These are phyloP conservation scores for Spergularia marina DNA, from an alignment of 148 eudicot genomes.

Conservation along the genomic window DNA sequence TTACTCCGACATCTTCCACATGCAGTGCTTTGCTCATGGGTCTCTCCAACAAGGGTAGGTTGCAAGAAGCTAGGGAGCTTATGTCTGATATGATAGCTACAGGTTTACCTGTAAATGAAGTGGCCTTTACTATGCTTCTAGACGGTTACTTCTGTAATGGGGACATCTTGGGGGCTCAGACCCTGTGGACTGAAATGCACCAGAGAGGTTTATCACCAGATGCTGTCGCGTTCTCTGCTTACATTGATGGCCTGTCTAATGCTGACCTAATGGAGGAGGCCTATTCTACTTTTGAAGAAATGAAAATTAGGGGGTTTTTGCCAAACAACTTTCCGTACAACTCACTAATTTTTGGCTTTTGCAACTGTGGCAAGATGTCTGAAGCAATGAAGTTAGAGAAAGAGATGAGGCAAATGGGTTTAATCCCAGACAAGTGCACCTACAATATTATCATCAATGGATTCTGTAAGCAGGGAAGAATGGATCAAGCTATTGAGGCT, in stretches of 20 bases:
- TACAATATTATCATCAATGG: slow-evolving; percentile 77
- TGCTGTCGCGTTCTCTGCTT: slow-evolving; percentile 74
- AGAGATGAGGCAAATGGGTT: slow-evolving; percentile 73
- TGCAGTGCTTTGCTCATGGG: slow-evolving; percentile 71
- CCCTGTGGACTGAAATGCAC: slow-evolving; percentile 72
- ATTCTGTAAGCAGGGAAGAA: slow-evolving; percentile 67
- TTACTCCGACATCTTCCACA: slow-evolving; percentile 68
- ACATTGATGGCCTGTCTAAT: slow-evolving; percentile 72
- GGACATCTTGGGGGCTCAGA: slow-evolving; percentile 60
- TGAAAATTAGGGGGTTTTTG: slow-evolving; percentile 58
- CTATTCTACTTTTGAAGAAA: slow-evolving; percentile 42
- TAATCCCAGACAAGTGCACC: slow-evolving; percentile 67
- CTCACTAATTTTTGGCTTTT: slow-evolving; percentile 71
- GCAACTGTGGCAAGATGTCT: slow-evolving; percentile 45
- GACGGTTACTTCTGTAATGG: slow-evolving; percentile 66
- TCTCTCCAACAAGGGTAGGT: slow-evolving; percentile 56
- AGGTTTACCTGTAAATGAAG: slow-evolving; percentile 66
- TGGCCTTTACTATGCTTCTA: slow-evolving; percentile 71
- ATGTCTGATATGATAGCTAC: slow-evolving; percentile 56
- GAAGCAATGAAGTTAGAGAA: slow-evolving; percentile 70
- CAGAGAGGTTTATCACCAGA: slow-evolving; percentile 65
- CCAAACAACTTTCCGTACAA: slow-evolving; percentile 84
- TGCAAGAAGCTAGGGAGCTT: slow-evolving; percentile 64
- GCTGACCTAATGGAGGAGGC: slow-evolving; percentile 74
- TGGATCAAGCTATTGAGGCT: slow-evolving; percentile 65